Conservation (phyloP, 768 basidiomycete species). For the Trichaptum fuscoviolaceum region DNA sequence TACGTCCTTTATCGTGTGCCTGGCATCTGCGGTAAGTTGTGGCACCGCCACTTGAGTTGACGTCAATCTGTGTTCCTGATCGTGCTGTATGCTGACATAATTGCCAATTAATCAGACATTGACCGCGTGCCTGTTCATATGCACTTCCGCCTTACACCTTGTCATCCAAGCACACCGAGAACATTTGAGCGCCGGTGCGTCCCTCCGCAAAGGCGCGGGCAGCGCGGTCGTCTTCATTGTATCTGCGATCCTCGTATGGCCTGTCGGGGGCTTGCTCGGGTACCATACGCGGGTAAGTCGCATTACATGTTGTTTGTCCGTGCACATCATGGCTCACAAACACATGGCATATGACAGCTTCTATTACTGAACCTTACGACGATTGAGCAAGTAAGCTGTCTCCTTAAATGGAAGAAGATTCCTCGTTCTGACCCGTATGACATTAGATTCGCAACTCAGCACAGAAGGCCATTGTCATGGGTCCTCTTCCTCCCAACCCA, state of each 20-base stretch:
- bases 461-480: slow-evolving; percentile 62
- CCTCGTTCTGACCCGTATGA: slow-evolving; percentile 9
- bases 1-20: slow-evolving; percentile 82
- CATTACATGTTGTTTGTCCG: slow-evolving; percentile 1
- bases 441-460: slow-evolving; percentile 80
- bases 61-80: not conserved
- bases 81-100: not conserved
- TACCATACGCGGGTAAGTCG: slow-evolving; percentile 82
- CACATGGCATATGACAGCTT: slow-evolving; percentile 39
- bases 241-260: slow-evolving; percentile 73
- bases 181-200: slow-evolving; percentile 41
- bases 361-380: slow-evolving; percentile 86
- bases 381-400: slow-evolving; percentile 78
- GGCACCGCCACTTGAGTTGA: not conserved
- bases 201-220: slow-evolving; percentile 52
- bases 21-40: slow-evolving; percentile 66
- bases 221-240: slow-evolving; percentile 79
- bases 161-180: slow-evolving; percentile 56
- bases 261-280: slow-evolving; percentile 67
- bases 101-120: slow-evolving; percentile 43
- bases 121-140: slow-evolving; percentile 68
- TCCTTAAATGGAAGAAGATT: slow-evolving; percentile 15
- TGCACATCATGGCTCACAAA: not conserved
- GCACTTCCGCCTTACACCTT: slow-evolving; percentile 80
- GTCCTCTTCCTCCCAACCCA: slow-evolving; percentile 71